Base-by-base conservation (phyloP, 345 rosid species). In the Linum trigynum region DNA sequence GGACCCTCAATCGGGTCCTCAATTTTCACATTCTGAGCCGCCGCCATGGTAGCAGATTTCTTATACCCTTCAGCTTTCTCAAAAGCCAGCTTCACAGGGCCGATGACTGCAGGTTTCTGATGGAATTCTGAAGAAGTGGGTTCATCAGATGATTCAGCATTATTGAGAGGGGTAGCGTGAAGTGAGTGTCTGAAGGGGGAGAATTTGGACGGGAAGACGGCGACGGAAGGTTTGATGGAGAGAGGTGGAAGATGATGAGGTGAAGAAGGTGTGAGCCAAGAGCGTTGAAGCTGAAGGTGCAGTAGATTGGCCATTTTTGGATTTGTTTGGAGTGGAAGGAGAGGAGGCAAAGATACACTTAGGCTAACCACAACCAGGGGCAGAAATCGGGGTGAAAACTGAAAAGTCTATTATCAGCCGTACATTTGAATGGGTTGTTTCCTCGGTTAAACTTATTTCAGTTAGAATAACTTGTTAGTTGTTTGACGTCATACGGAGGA, bases 41-140 rank as follows among this genome's bases (percentile, higher is more conserved):
- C 39, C 61, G 42, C 39, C 53, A 36, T 14, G 58, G 39, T 62
- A 12, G n/a, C 43, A 17, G 61, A 51, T 65, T 81, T 78, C 79
- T 69, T 82, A 59, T 84, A 87, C 0, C 83, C 82, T 76, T 76
- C 77, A 0, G 87, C 90, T 77, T 75, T 89, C 77, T 81, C 84
- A 64, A 83, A 81, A 3, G 98, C 90, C n/a, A 86, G 84, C 72
- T 83, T 86, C 3, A 84, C 82, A 4, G 84, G 86, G 70, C 84
- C 94, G 0, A 74, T 76, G 7, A 74, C 69, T 7, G 17, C 70
- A 55, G 79, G 66, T 38, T 69, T 69, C 39, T 66, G 67, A 53
- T 70, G 79, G 36, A 75, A 63, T 8, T 76, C 57, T 3, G 67
- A 7, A 57, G 59, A 72, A 11, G 69, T 58, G 2, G 73, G 61